These are phyloP conservation scores for Aspergillus tubingensis DNA, from an alignment of 2,329 filamentous ascomycete genomes.

Conservation along the genomic window DNA sequence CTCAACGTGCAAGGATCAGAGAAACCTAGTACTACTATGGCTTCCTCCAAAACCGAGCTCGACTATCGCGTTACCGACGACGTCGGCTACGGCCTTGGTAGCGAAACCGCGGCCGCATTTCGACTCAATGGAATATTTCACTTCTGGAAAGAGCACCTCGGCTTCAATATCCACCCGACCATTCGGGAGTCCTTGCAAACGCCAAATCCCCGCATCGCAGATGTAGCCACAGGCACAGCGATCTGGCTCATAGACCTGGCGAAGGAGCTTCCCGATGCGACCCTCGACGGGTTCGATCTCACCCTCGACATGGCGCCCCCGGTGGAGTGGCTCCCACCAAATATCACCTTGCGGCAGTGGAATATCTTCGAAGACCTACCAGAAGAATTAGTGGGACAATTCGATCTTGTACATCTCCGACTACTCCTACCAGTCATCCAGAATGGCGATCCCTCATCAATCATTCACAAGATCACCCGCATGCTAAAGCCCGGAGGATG, in stretches of 20 bases:
- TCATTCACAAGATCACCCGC: conserved; percentile 4
- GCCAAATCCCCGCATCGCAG: conserved; percentile 16
- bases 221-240: conserved; percentile 25
- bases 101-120: not conserved
- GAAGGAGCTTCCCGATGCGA: conserved; percentile 9
- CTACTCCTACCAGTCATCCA: conserved; percentile 8
- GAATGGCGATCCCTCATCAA: conserved; percentile 5
- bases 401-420: conserved; percentile 28
- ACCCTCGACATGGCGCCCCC: conserved; percentile 14
- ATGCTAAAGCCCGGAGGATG: conserved; percentile 12
- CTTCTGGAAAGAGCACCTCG: not conserved
- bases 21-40: not conserved
- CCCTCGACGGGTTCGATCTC: conserved; percentile 22
- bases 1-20: not conserved
- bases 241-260: conserved; percentile 19
- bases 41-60: not conserved
- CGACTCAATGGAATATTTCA: not conserved
- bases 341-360: conserved; percentile 17
- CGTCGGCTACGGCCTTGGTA: not conserved
- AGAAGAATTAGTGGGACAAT: conserved; percentile 17
- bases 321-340: conserved; percentile 11
- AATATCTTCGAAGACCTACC: conserved; percentile 20
- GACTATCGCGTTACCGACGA: not conserved
- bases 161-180: conserved; percentile 12
- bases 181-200: not conserved